These are phyloP conservation scores for Globisporangium spiculum DNA, from an alignment of 352 stramenopile genomes.

Conservation along the genomic window DNA sequence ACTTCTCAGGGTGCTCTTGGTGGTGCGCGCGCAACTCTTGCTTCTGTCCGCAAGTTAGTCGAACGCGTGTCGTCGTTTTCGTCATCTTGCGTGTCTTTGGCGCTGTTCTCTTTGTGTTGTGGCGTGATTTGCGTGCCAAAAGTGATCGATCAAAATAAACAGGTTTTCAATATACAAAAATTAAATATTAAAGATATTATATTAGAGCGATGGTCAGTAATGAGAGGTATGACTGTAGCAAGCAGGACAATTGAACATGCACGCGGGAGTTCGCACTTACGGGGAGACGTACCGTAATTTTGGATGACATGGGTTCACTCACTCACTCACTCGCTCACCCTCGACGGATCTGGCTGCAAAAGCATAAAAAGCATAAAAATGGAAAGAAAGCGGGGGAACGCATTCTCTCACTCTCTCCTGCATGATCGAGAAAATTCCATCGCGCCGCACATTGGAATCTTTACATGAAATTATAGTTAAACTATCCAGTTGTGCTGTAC, in stretches of 20 bases:
- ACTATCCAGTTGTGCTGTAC: not conserved
- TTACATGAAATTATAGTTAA: not conserved
- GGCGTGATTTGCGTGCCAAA: too few species aligned
- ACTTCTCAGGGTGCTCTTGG: too few species aligned
- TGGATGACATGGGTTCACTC: conserved; percentile 2
- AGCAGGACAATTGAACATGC: not conserved
- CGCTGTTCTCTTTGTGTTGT: too few species aligned
- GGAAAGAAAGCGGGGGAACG: not conserved
- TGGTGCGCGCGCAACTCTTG: too few species aligned
- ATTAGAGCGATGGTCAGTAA: too few species aligned
- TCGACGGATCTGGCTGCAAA: not conserved
- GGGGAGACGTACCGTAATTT: not conserved
- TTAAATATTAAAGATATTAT: too few species aligned
- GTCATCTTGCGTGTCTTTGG: too few species aligned
- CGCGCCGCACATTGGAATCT: not conserved
- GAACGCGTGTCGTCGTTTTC: too few species aligned
- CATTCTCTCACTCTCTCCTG: not conserved
- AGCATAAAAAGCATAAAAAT: not conserved
- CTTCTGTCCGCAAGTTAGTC: too few species aligned
- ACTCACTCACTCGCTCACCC: too few species aligned
- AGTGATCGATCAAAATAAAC: too few species aligned
- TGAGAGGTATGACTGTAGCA: not conserved
- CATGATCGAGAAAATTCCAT: conserved; percentile 7
- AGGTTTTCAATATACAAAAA: too few species aligned
- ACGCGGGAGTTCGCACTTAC: not conserved